These are phyloP conservation scores for Yamadazyma taylorii DNA, from an alignment of 1,139 yeast species.

Conservation along the genomic window DNA sequence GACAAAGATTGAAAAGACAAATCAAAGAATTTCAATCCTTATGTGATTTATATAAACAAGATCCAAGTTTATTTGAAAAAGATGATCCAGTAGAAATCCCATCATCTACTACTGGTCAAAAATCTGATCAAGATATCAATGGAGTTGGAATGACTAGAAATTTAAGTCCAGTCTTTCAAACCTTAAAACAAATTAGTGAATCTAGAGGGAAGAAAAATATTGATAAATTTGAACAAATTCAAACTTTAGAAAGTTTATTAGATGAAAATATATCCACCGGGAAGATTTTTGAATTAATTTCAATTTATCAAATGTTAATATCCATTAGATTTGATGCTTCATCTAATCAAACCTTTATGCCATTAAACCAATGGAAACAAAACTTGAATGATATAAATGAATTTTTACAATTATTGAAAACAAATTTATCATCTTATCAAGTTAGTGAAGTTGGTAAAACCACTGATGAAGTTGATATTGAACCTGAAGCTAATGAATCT, in stretches of 20 bases:
- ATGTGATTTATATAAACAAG: slow-evolving; percentile 59
- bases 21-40: slow-evolving; percentile 64
- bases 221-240: slow-evolving; percentile 78
- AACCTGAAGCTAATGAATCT: slow-evolving; percentile 61
- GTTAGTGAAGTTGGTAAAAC: slow-evolving; percentile 75
- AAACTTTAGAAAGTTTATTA: slow-evolving; percentile 64
- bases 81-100: slow-evolving; percentile 45
- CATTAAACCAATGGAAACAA: slow-evolving; percentile 78
- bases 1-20: slow-evolving; percentile 86
- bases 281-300: slow-evolving; percentile 71
- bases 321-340: slow-evolving; percentile 86
- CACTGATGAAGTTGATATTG: slow-evolving; percentile 78
- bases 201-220: slow-evolving; percentile 95
- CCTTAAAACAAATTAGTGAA: slow-evolving; percentile 75
- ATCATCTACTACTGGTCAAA: slow-evolving; percentile 18
- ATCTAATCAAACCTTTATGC: slow-evolving; percentile 68
- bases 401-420: slow-evolving; percentile 69
- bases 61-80: slow-evolving; percentile 72
- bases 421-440: slow-evolving; percentile 55
- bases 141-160: slow-evolving; percentile 22
- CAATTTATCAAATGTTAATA: slow-evolving; percentile 77
- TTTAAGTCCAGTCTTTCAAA: slow-evolving; percentile 61
- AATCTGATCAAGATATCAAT: slow-evolving; percentile 19
- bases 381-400: slow-evolving; percentile 62
- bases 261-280: slow-evolving; percentile 26